Conservation (phyloP, 2,329 filamentous ascomycete species). For the Aspergillus sp. region DNA sequence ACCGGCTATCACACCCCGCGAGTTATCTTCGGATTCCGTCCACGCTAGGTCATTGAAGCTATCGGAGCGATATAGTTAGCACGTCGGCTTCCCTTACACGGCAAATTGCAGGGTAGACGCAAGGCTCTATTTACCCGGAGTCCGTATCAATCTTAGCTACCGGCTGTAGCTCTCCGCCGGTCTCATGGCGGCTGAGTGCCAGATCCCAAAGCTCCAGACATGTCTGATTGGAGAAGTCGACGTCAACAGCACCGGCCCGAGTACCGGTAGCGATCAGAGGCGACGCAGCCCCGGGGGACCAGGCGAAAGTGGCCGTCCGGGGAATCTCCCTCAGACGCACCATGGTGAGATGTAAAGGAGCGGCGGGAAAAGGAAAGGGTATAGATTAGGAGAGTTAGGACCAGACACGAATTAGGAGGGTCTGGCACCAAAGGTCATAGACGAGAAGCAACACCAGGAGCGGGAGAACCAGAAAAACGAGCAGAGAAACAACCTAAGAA, state of each 20-base stretch:
- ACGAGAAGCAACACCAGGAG: slow-evolving; percentile 11
- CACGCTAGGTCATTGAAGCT: slow-evolving; percentile 98
- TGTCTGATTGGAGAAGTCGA: slow-evolving; percentile 96
- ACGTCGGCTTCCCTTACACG: background rate
- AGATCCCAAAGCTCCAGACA: slow-evolving; percentile 97
- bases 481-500: slow-evolving; percentile 17
- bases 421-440: slow-evolving; percentile 22
- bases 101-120: background rate
- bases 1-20: slow-evolving; percentile 88
- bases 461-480: background rate
- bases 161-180: slow-evolving; percentile 81
- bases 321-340: slow-evolving; percentile 95
- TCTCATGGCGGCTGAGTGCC: slow-evolving; percentile 72
- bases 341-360: slow-evolving; percentile 60
- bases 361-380: slow-evolving; percentile 22
- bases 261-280: slow-evolving; percentile 92
- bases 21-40: slow-evolving; percentile 77
- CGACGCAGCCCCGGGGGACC: slow-evolving; percentile 78
- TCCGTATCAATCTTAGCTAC: slow-evolving; percentile 82
- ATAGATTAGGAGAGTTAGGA: slow-evolving; percentile 24
- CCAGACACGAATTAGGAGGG: slow-evolving; percentile 16
- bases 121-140: slow-evolving; percentile 64
- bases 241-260: slow-evolving; percentile 89
- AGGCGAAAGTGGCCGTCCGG: slow-evolving; percentile 94
- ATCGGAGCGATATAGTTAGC: slow-evolving; percentile 28